phyloP scores from a whole-genome alignment of 1,139 yeast genomes.

The Blastobotrys proliferans region DNA sequence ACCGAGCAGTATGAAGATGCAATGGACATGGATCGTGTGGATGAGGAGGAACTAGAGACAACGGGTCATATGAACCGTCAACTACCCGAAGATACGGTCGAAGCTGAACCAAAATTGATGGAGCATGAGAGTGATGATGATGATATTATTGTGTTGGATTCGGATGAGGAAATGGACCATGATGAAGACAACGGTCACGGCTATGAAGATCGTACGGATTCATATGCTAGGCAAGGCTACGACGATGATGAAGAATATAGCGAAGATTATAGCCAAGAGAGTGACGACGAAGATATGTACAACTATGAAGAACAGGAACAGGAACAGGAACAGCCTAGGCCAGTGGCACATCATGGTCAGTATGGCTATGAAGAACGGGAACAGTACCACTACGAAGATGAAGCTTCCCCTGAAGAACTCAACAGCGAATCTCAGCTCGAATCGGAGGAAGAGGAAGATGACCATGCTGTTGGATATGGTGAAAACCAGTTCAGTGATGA shows the following conservation, averaged over 20 bases:
- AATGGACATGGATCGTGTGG: too few species aligned
- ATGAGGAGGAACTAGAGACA: too few species aligned
- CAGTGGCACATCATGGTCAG: background rate
- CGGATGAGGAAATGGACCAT: slow-evolving; percentile 16
- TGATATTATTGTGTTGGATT: slow-evolving; percentile 14
- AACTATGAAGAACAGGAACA: background rate
- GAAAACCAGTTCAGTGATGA: too few species aligned
- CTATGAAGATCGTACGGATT: background rate
- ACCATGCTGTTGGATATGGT: background rate
- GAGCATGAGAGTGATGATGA: slow-evolving; percentile 10
- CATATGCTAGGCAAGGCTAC: slow-evolving; percentile 20
- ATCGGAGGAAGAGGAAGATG: background rate
- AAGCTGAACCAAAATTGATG: background rate
- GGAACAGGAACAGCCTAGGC: background rate
- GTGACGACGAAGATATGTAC: background rate
- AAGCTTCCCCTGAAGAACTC: slow-evolving; percentile 13
- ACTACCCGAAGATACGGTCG: background rate
- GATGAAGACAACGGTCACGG: slow-evolving; percentile 13
- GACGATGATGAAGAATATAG: slow-evolving; percentile 18
- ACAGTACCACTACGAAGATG: slow-evolving; percentile 16
- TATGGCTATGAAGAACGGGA: slow-evolving; percentile 12
- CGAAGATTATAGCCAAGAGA: slow-evolving; percentile 7
- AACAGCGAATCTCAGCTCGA: slow-evolving; percentile 17
- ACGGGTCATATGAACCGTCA: too few species aligned
- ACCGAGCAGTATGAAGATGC: too few species aligned